A percentile compares a stretch with the other conserved stretches of the same genome.
These are phyloP conservation scores for Alternaria gaisen DNA, from an alignment of 2,329 filamentous ascomycete species.

Conservation along the genomic window DNA sequence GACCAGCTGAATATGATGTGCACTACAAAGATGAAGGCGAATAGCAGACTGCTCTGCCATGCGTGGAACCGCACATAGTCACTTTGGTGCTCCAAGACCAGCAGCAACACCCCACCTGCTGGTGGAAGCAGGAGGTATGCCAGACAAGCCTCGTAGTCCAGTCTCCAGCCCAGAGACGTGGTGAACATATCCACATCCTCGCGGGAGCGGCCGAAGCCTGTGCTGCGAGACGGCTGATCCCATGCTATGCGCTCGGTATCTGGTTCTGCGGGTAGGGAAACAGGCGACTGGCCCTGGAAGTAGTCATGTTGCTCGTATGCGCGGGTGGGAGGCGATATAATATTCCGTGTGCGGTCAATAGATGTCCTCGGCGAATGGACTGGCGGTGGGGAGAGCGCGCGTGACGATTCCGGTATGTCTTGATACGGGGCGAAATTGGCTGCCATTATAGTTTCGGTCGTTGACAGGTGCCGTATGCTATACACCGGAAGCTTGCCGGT, in stretches of 20 bases:
- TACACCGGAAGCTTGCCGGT: background rate
- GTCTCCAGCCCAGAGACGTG: constrained; percentile 83
- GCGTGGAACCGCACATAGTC: constrained; percentile 98
- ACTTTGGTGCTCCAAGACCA: constrained; percentile 91
- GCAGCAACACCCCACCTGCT: constrained; percentile 80
- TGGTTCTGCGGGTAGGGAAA: constrained; percentile 8
- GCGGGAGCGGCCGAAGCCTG: constrained; percentile 52
- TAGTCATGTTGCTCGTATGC: constrained; percentile 54
- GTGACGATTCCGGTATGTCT: constrained; percentile 85
- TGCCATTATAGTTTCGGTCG: constrained; percentile 26
- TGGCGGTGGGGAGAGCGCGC: constrained; percentile 77
- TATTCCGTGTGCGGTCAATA: constrained; percentile 43
- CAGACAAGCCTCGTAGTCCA: constrained; percentile 90
- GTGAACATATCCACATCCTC: constrained; percentile 82
- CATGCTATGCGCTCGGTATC: constrained; percentile 44
- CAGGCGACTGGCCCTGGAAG: constrained; percentile 31
- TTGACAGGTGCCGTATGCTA: background rate
- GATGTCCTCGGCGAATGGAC: constrained; percentile 52
- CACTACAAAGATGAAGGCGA: constrained; percentile 73
- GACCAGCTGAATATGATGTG: constrained; percentile 91
- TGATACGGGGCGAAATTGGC: constrained; percentile 92
- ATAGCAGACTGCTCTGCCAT: constrained; percentile 90
- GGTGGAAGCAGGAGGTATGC: constrained; percentile 89
- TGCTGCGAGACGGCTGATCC: constrained; percentile 23
- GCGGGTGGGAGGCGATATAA: constrained; percentile 45